Conservation (phyloP, 2,329 filamentous ascomycete species). For the Dactylellina drechsleri region DNA sequence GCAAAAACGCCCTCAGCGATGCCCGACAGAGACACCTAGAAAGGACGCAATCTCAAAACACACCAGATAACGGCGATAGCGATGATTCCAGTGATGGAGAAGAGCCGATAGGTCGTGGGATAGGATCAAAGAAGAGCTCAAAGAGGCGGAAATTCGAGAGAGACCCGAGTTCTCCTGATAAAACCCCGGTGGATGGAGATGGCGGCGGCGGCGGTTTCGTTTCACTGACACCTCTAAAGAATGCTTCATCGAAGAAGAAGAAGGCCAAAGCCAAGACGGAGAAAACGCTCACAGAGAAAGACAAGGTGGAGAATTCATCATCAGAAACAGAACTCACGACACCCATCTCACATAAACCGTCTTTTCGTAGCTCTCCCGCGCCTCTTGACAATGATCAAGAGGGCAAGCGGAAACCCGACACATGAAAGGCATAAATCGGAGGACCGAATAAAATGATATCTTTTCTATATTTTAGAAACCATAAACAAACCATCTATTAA, state of each 20-base stretch:
- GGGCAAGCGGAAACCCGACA: too few species aligned
- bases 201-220: constrained; percentile 17
- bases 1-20: constrained; percentile 55
- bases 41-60: constrained; percentile 17
- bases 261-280: constrained; percentile 20
- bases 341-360: too few species aligned
- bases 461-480: too few species aligned
- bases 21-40: constrained; percentile 45
- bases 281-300: neutral
- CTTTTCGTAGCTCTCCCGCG: too few species aligned
- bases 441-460: too few species aligned
- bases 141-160: constrained; percentile 19
- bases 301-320: too few species aligned
- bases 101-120: constrained; percentile 10
- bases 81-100: constrained; percentile 19
- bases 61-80: neutral
- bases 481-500: too few species aligned
- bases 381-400: too few species aligned
- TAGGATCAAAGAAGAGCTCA: constrained; percentile 7
- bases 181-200: neutral
- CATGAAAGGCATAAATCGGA: too few species aligned
- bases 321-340: too few species aligned
- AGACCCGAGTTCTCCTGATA: neutral
- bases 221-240: neutral
- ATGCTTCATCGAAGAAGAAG: constrained; percentile 54